These are phyloP conservation scores for Barbatosphaeria neglecta DNA, from an alignment of 495 filamentous ascomycete genomes.

Conservation along the genomic window DNA sequence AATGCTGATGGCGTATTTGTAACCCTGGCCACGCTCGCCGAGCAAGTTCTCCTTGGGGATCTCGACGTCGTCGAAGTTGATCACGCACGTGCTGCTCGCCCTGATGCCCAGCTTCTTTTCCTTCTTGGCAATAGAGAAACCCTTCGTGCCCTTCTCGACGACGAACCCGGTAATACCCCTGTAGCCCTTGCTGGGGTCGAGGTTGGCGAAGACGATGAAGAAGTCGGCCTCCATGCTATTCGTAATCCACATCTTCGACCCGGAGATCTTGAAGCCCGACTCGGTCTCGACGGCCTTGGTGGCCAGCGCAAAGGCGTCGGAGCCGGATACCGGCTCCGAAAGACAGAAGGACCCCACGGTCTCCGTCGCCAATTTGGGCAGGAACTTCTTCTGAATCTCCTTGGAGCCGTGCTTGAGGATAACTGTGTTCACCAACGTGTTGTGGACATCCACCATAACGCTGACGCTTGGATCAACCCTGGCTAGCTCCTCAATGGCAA, in stretches of 20 bases:
- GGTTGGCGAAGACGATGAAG: constrained; percentile 96
- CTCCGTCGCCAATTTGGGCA: constrained; percentile 77
- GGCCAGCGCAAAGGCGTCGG: constrained; percentile 89
- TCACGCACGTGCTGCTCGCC: constrained; percentile 88
- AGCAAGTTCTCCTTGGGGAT: constrained; percentile 78
- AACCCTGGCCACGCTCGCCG: constrained; percentile 80
- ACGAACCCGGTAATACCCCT: constrained; percentile 95
- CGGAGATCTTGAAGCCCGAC: constrained; percentile 74
- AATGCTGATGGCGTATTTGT: constrained; percentile 95
- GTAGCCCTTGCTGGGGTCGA: constrained; percentile 79
- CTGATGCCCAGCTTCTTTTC: constrained; percentile 98
- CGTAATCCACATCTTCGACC: constrained; percentile 99
- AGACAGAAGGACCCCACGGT: constrained; percentile 95
- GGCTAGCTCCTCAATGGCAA: constrained; percentile 94
- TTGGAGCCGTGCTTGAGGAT: constrained; percentile 74
- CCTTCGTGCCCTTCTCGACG: constrained; percentile 77
- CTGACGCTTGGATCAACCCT: constrained; percentile 90
- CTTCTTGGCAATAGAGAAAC: constrained; percentile 96
- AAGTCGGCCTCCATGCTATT: constrained; percentile 87
- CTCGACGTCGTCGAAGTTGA: constrained; percentile 96
- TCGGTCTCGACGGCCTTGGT: constrained; percentile 69
- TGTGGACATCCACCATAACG: constrained; percentile 91
- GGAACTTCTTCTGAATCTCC: constrained; percentile 66
- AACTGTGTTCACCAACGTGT: constrained; percentile 92
- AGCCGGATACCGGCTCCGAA: constrained; percentile 85